These are phyloP conservation scores for Phalaenopsis equestris DNA, from an alignment of 106 monocot species.

Conservation along the genomic window DNA sequence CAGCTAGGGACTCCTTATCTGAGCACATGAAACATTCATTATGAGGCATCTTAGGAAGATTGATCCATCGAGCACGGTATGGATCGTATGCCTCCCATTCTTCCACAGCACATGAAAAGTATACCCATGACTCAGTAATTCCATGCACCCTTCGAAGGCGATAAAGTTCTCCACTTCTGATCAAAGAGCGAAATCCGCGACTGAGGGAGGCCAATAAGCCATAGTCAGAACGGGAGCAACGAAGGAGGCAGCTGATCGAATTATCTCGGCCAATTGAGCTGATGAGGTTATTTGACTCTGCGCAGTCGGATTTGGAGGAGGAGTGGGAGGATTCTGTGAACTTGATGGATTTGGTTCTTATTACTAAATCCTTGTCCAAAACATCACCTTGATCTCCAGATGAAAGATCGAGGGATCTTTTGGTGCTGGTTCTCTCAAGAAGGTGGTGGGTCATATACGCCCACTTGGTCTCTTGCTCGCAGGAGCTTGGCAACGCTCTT, in stretches of 20 bases:
- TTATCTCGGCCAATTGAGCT: constrained; percentile 62
- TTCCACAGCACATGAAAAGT: constrained; percentile 55
- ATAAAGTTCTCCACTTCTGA: constrained; percentile 61
- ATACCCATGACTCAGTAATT: constrained; percentile 68
- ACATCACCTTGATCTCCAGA: not conserved
- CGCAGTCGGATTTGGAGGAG: constrained; percentile 2
- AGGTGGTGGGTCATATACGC: constrained; percentile 10
- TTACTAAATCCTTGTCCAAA: constrained; percentile 8
- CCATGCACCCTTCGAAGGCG: constrained; percentile 33
- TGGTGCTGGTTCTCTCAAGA: not conserved
- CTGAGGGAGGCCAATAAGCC: constrained; percentile 55
- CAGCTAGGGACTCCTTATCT: constrained; percentile 81
- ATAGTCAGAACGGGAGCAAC: constrained; percentile 57
- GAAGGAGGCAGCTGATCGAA: constrained; percentile 65
- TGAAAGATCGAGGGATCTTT: not conserved
- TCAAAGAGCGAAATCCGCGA: constrained; percentile 44
- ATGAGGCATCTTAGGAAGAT: constrained; percentile 57
- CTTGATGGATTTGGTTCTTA: constrained; percentile 3
- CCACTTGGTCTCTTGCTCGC: constrained; percentile 20
- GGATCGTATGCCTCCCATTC: constrained; percentile 84
- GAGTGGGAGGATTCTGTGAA: not conserved
- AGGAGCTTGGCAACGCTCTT: constrained; percentile 9
- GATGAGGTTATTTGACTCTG: constrained; percentile 53
- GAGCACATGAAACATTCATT: constrained; percentile 76
- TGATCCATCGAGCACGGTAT: constrained; percentile 37